Conservation (phyloP, 495 filamentous ascomycete genomes). For the Tuber microsphaerosporum region DNA sequence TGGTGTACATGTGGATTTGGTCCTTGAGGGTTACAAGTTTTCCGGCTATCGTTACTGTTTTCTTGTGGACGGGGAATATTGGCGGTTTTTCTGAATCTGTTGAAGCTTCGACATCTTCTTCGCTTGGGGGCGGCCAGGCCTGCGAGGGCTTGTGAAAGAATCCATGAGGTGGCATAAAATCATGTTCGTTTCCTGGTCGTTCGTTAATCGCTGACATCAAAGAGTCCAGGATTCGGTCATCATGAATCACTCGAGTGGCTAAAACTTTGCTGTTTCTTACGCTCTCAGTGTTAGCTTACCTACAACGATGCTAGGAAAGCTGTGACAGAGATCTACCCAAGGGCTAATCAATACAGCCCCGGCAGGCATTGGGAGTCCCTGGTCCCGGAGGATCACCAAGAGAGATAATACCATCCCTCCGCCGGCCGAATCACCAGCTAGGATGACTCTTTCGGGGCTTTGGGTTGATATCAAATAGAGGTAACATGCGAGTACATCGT, state of each 20-base stretch:
- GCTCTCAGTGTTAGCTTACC: slow-evolving; percentile 51
- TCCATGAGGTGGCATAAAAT: slow-evolving; percentile 81
- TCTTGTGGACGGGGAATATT: slow-evolving; percentile 31
- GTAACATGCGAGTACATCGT: slow-evolving; percentile 83
- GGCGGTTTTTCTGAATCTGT: slow-evolving; percentile 2
- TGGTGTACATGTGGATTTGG: slow-evolving; percentile 91
- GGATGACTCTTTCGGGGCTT: slow-evolving; percentile 66
- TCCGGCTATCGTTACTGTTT: slow-evolving; percentile 64
- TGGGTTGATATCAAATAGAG: slow-evolving; percentile 68
- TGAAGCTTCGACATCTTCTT: slow-evolving; percentile 53
- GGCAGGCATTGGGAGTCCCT: slow-evolving; percentile 71
- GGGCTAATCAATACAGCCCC: slow-evolving; percentile 85
- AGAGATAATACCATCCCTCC: slow-evolving; percentile 77
- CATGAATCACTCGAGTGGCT: slow-evolving; percentile 17
- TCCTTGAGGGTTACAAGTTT: slow-evolving; percentile 67
- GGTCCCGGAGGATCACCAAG: slow-evolving; percentile 73
- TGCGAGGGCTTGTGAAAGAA: slow-evolving; percentile 77
- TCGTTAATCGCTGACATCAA: slow-evolving; percentile 1
- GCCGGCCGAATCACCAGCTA: slow-evolving; percentile 86
- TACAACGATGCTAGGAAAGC: slow-evolving; percentile 75
- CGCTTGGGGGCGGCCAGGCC: slow-evolving; percentile 85
- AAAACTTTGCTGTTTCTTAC: background rate
- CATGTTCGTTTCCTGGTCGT: slow-evolving; percentile 43
- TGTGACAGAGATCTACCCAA: slow-evolving; percentile 91
- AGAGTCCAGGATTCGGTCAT: slow-evolving; percentile 6